Base-by-base conservation (phyloP, 345 rosid species). In the Litchi chinensis region DNA sequence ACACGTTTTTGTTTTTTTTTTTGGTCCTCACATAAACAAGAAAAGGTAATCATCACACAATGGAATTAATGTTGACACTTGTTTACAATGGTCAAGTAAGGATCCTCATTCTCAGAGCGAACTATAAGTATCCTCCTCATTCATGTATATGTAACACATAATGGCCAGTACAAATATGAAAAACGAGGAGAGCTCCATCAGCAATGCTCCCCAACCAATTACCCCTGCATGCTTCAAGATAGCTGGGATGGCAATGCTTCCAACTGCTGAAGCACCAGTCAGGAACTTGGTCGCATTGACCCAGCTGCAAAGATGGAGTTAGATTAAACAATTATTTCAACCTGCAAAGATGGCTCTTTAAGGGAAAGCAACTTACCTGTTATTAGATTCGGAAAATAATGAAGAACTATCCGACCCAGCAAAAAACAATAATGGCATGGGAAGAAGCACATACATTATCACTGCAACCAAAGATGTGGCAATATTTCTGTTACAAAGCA, bases 121-220 rank as follows among this genome's bases (percentile, higher is more conserved):
- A 68, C 84, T 83, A 86, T 97, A 97, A 19, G 84, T 86, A 78
- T 87, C 86, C 12, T 82, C 90, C 28, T 80, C 83, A 68, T 81
- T 82, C 65, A 79, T 84, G 77, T 93, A 84, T 40, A 96, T 80
- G 84, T 85, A 96, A 82, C 88, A 84, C 86, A 94, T 79, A 54
- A 96, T 91, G 75, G 99, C 92, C 10, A 91, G 68, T 15, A 96
- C 84, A 81, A 96, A 89, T 56, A 94, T 70, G 26, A 96, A 71
- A 77, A 85, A 94, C 1, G 98, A 96, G 0, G 97, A 93, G 52
- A 96, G 93, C 77, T 91, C 98, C 90, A 96, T 79, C 18, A 86
- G 91, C 32, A 94, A 79, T 62, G 99, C 98, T 1, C 98, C 99
- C 99, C 99, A 96, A 19, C 99, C 86, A 6, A 96, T 96, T 64